Conservation (phyloP, 2,329 filamentous ascomycete species). For the Aspergillus tubingensis region DNA sequence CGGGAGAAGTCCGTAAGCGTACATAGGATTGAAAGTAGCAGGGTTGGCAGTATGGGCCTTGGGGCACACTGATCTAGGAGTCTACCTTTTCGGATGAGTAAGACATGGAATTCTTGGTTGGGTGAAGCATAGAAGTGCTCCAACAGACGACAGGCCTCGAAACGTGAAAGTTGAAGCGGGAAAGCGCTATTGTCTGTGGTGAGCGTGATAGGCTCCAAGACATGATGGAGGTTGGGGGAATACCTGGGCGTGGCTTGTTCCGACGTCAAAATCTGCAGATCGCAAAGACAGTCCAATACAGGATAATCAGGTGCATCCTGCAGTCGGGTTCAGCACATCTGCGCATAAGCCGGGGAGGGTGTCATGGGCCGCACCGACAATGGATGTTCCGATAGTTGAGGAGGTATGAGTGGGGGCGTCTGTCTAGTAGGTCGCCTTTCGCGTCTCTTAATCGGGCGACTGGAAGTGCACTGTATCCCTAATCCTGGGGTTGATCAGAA, state of each 20-base stretch:
- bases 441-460: neutral
- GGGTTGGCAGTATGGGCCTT: neutral
- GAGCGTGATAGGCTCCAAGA: neutral
- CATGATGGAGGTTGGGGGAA: no score
- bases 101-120: neutral
- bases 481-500: neutral
- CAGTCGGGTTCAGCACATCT: neutral
- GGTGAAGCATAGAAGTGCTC: conserved; percentile 1
- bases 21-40: conserved; percentile 2
- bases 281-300: neutral
- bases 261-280: neutral
- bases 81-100: neutral
- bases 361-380: neutral
- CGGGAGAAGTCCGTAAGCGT: neutral
- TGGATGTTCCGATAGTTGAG: neutral
- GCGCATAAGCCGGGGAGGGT: neutral
- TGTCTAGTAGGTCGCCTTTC: neutral
- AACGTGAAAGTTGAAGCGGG: neutral
- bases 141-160: neutral
- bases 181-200: neutral
- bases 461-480: conserved; percentile 3
- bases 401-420: neutral
- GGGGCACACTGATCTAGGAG: neutral
- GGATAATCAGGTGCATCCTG: conserved; percentile 5
- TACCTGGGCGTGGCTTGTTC: neutral